These are phyloP conservation scores for Pythium rhizo-oryzae DNA, from an alignment of 352 stramenopile species.

Conservation along the genomic window DNA sequence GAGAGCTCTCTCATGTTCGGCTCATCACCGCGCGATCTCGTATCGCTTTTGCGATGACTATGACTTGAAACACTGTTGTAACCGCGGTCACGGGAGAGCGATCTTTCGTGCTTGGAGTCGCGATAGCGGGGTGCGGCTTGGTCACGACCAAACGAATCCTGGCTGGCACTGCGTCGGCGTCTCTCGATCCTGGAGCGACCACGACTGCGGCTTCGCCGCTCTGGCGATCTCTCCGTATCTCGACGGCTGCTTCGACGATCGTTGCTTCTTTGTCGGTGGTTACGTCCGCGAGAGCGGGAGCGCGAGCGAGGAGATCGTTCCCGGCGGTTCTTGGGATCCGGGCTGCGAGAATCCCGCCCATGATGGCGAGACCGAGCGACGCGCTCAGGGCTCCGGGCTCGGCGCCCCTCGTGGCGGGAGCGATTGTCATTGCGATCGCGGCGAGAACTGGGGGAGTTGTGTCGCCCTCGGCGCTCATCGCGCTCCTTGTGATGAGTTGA, in stretches of 20 bases:
- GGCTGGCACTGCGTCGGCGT: constrained; percentile 13
- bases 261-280: constrained; percentile 9
- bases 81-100: not conserved
- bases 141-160: constrained; percentile 18
- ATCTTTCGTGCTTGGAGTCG: not conserved
- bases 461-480: constrained; percentile 17
- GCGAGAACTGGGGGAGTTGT: constrained; percentile 1
- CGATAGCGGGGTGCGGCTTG: not conserved
- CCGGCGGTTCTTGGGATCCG: not conserved
- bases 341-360: not conserved
- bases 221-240: not conserved
- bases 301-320: not conserved
- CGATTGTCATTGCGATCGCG: not conserved
- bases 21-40: too few species aligned
- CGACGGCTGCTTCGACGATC: constrained; percentile 3
- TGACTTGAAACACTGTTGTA: not conserved
- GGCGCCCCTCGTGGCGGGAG: not conserved
- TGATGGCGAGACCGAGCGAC: not conserved
- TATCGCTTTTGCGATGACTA: not conserved
- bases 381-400: not conserved
- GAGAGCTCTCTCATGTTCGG: too few species aligned
- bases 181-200: too few species aligned
- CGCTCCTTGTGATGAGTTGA: constrained; percentile 4
- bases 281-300: constrained; percentile 5
- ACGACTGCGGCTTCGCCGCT: constrained; percentile 2